Percentiles rank a stretch among this genome's conserved stretches.
Evolutionary conservation across 805 yeast genomes (phyloP).

Genomic region (Zygosaccharomyces gambellarensis): DNA sequence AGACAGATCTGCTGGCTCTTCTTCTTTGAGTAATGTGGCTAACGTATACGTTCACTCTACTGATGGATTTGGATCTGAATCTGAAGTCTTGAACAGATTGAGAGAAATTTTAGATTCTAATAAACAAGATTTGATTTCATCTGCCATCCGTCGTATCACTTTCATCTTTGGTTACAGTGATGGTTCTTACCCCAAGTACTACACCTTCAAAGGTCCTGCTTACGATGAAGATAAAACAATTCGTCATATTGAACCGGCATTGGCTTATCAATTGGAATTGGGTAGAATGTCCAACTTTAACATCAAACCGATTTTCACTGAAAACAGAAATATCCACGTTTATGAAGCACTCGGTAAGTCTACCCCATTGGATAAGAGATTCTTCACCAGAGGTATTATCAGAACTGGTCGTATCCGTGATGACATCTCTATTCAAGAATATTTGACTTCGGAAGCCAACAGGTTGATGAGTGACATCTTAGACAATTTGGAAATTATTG

Average conservation of each 20-base stretch:
- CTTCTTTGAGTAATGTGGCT: conserved; percentile 67
- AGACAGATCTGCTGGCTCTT: conserved; percentile 38
- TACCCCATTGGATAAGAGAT: conserved; percentile 88
- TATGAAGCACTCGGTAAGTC: conserved; percentile 95
- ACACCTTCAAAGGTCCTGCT: conserved; percentile 86
- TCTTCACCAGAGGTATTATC: conserved; percentile 94
- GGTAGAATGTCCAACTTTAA: conserved; percentile 92
- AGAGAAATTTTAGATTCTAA: conserved; percentile 60
- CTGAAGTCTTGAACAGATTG: conserved; percentile 59
- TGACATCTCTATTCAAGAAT: conserved; percentile 88
- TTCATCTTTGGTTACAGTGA: conserved; percentile 78
- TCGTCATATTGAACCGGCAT: conserved; percentile 97
- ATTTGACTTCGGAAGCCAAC: conserved; percentile 92
- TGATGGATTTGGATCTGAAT: conserved; percentile 71
- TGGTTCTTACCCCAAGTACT: conserved; percentile 92
- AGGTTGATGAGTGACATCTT: conserved; percentile 92
- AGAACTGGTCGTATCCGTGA: conserved; percentile 94
- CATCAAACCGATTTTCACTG: conserved; percentile 91
- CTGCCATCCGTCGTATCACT: conserved; percentile 86
- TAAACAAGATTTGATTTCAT: conserved; percentile 62
- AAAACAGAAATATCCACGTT: conserved; percentile 95
- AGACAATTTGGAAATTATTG: conserved; percentile 91
- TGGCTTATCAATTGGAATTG: conserved; percentile 94
- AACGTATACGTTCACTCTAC: conserved; percentile 70
- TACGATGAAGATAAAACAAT: conserved; percentile 86